phyloP scores from a whole-genome alignment of 2,329 filamentous ascomycete genomes.

The Aspergillus sp. region DNA sequence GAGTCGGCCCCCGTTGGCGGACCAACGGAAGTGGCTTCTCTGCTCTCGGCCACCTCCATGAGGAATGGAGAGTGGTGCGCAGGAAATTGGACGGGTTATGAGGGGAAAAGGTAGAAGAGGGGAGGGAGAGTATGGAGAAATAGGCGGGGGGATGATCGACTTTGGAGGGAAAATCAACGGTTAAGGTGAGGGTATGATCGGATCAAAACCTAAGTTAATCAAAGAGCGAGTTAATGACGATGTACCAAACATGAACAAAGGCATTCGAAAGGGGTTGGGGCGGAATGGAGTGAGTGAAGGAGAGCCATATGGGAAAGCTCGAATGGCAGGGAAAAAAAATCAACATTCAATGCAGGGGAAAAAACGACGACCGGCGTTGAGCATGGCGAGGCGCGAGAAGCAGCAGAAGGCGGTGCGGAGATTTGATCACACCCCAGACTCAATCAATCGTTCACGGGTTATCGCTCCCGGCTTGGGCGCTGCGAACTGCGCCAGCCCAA shows the following conservation, averaged over 20 bases:
- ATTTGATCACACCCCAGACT: slow-evolving; percentile 38
- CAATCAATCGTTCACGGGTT: slow-evolving; percentile 16
- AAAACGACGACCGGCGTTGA: neutral
- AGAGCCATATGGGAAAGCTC: neutral
- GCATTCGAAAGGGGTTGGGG: neutral
- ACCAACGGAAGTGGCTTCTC: slow-evolving; percentile 35
- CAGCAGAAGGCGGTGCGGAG: slow-evolving; percentile 40
- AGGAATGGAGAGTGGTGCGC: slow-evolving; percentile 7
- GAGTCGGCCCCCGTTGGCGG: slow-evolving; percentile 33
- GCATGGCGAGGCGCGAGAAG: slow-evolving; percentile 15
- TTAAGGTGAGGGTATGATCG: slow-evolving; percentile 6
- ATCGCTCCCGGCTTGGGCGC: slow-evolving; percentile 19
- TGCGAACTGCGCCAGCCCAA: slow-evolving; percentile 22
- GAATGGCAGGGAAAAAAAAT: neutral
- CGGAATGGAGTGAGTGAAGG: neutral
- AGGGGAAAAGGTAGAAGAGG: neutral
- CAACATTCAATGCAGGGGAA: slow-evolving; percentile 6
- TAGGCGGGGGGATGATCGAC: neutral
- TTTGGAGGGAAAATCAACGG: slow-evolving; percentile 8
- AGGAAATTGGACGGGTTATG: neutral
- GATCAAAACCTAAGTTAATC: slow-evolving; percentile 20
- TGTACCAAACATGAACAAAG: neutral
- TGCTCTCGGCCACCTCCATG: slow-evolving; percentile 44
- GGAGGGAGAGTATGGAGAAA: slow-evolving; percentile 1
- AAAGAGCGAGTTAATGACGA: slow-evolving; percentile 18